A percentile compares a stretch with the other conserved stretches of the same genome.
Evolutionary conservation across 164 flowering plant species (phyloP).

Genomic region (Warburgia ugandensis): DNA sequence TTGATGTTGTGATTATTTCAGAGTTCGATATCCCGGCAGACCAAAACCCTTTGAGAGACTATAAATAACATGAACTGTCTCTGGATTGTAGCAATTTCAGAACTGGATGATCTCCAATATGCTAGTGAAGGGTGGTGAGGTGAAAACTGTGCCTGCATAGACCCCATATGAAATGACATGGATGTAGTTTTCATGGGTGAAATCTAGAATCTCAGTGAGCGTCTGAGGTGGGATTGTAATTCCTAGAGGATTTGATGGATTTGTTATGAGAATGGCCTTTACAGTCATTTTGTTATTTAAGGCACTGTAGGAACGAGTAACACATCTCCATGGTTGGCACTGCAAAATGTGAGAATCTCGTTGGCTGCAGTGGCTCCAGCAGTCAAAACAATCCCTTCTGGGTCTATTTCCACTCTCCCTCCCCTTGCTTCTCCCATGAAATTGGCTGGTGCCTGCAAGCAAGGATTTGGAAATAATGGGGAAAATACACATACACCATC

Average conservation of each 20-base stretch:
- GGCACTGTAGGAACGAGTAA: slow-evolving; percentile 44
- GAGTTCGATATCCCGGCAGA: slow-evolving; percentile 58
- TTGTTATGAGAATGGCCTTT: slow-evolving; percentile 58
- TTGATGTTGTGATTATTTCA: slow-evolving; percentile 43
- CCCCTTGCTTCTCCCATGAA: slow-evolving; percentile 1
- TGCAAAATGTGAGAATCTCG: slow-evolving; percentile 14
- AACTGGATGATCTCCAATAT: slow-evolving; percentile 45
- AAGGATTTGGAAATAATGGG: too few relatives aligned
- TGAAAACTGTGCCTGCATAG: slow-evolving; percentile 56
- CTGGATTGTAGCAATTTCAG: slow-evolving; percentile 32
- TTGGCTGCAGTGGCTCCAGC: neutral
- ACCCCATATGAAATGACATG: slow-evolving; percentile 69
- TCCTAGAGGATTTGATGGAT: slow-evolving; percentile 83
- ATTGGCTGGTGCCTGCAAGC: slow-evolving; percentile 1
- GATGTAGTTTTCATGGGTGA: slow-evolving; percentile 63
- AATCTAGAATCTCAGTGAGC: slow-evolving; percentile 39
- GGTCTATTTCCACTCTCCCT: neutral
- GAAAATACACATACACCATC: too few relatives aligned
- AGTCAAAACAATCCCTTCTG: neutral
- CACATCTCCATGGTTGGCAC: slow-evolving; percentile 40
- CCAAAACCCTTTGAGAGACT: slow-evolving; percentile 76
- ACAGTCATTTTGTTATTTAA: slow-evolving; percentile 41
- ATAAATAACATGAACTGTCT: slow-evolving; percentile 60
- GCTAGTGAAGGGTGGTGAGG: slow-evolving; percentile 52
- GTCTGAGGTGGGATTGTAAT: slow-evolving; percentile 42